Percentiles rank a stretch among this genome's conserved stretches.
Conservation (phyloP, 2,329 filamentous ascomycete species). For the Colletotrichum truncatum region DNA sequence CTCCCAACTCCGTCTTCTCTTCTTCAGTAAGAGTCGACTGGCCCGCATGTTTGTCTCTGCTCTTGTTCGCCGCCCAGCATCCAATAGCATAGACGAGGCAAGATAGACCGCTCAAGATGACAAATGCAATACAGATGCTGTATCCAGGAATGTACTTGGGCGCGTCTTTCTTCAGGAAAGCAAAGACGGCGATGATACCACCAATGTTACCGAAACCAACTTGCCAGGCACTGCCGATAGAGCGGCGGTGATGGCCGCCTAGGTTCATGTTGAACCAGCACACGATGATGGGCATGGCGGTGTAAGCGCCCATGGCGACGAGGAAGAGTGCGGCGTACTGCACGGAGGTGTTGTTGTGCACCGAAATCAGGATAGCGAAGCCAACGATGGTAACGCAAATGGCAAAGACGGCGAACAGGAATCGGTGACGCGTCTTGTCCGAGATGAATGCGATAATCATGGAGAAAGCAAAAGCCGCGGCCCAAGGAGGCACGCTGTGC, state of each 20-base stretch:
- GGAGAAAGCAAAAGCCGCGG: slow-evolving; percentile 79
- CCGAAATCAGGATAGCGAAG: slow-evolving; percentile 77
- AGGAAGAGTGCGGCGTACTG: slow-evolving; percentile 87
- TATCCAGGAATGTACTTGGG: slow-evolving; percentile 79
- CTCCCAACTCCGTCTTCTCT: slow-evolving; percentile 69
- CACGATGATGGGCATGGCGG: slow-evolving; percentile 88
- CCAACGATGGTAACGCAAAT: slow-evolving; percentile 77
- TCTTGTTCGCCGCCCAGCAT: slow-evolving; percentile 68
- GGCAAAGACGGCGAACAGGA: slow-evolving; percentile 75
- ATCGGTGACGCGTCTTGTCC: slow-evolving; percentile 78
- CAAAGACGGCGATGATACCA: slow-evolving; percentile 80
- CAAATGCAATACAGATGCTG: slow-evolving; percentile 79
- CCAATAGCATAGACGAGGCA: slow-evolving; percentile 68
- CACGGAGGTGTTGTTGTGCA: slow-evolving; percentile 72
- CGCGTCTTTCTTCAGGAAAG: slow-evolving; percentile 72
- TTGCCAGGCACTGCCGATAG: slow-evolving; percentile 80
- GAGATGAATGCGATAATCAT: slow-evolving; percentile 79
- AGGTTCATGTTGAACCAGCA: slow-evolving; percentile 88
- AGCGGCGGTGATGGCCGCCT: slow-evolving; percentile 75
- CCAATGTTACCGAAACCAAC: slow-evolving; percentile 83
- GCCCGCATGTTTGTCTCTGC: slow-evolving; percentile 59
- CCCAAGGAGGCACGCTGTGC: slow-evolving; percentile 67
- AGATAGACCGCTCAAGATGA: slow-evolving; percentile 70
- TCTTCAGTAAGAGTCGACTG: slow-evolving; percentile 61
- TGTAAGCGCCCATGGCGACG: slow-evolving; percentile 81